These are phyloP conservation scores for Mycena maculata DNA, from an alignment of 768 basidiomycete species.

Conservation along the genomic window DNA sequence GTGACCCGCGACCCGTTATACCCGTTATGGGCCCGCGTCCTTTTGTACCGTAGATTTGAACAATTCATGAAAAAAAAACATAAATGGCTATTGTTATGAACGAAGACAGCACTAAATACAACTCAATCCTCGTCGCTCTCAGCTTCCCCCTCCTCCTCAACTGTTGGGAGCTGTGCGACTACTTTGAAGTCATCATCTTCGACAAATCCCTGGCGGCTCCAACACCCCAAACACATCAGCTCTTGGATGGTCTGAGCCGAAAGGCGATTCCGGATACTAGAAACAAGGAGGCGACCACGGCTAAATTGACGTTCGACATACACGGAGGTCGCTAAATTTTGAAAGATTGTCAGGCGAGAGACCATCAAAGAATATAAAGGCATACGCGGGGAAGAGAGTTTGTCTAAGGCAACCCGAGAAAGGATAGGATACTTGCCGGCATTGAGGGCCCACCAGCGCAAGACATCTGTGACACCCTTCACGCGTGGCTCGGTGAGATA, in stretches of 20 bases:
- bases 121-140: no score
- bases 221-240: constrained; percentile 40
- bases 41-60: not conserved
- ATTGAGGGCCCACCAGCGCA: no score
- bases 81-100: not conserved
- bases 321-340: constrained; percentile 36
- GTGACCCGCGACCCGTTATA: not conserved
- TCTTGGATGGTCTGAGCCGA: constrained; percentile 34
- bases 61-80: not conserved
- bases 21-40: no score
- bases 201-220: not conserved
- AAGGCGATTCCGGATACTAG: constrained; percentile 40
- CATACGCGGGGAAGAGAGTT: no score
- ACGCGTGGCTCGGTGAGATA: no score
- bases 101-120: no score
- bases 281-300: constrained; percentile 41
- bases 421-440: no score
- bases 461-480: no score
- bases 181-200: no score
- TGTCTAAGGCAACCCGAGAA: no score
- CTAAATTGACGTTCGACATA: constrained; percentile 47
- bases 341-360: no score
- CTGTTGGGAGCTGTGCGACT: not conserved
- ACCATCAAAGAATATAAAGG: no score
- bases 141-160: not conserved